These are phyloP conservation scores for Pythium monospermum DNA, from an alignment of 352 stramenopile genomes.

Conservation along the genomic window DNA sequence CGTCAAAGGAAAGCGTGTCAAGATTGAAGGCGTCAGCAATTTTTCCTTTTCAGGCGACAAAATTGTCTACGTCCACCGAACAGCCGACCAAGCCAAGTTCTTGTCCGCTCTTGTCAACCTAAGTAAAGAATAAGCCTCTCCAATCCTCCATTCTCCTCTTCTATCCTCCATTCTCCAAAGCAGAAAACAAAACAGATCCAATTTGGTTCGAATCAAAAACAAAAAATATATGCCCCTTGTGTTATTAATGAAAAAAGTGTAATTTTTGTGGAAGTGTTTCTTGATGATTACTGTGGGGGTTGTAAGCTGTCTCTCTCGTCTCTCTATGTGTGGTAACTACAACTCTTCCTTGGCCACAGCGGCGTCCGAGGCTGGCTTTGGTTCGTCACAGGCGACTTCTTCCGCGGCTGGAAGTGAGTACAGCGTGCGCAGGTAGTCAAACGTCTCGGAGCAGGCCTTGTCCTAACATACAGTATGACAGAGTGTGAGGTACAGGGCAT, in stretches of 20 bases:
- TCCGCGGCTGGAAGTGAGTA: slow-evolving; percentile 40
- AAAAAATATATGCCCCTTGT: slow-evolving; percentile 1
- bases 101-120: slow-evolving; percentile 72
- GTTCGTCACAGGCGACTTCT: slow-evolving; percentile 27
- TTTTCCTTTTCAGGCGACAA: slow-evolving; percentile 86
- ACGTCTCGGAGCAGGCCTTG: slow-evolving; percentile 51
- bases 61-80: slow-evolving; percentile 86
- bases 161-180: no score
- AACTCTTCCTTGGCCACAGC: slow-evolving; percentile 38
- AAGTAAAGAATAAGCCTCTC: slow-evolving; percentile 67
- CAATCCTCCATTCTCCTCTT: no score
- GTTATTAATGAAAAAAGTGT: neutral
- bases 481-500: neutral
- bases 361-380: slow-evolving; percentile 6
- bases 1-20: slow-evolving; percentile 70
- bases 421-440: slow-evolving; percentile 53
- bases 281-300: no score
- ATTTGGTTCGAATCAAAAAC: neutral
- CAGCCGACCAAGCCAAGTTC: slow-evolving; percentile 86
- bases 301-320: no score
- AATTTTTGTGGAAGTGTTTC: no score
- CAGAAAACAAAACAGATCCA: neutral
- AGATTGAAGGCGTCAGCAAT: slow-evolving; percentile 84
- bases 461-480: slow-evolving; percentile 24
- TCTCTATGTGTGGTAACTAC: slow-evolving; percentile 10